Evolutionary conservation across 2,329 filamentous ascomycete genomes (phyloP).

Genomic region (Blumeriella jaapii): DNA sequence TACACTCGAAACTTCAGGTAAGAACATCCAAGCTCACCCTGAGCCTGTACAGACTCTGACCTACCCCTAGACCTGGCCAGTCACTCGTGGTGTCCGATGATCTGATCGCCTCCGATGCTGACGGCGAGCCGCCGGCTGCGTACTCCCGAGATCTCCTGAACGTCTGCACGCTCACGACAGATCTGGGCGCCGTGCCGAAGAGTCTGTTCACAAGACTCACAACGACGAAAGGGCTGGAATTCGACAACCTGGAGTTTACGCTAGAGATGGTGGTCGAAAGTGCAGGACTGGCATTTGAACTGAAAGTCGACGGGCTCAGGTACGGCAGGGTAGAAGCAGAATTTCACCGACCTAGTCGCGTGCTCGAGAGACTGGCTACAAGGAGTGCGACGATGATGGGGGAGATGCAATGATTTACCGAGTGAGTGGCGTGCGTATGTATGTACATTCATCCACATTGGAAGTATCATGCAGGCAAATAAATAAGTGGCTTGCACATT

Average conservation of each 20-base stretch:
- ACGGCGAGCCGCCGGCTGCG: slow-evolving; percentile 44
- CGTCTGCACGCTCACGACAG: slow-evolving; percentile 72
- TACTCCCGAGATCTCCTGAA: slow-evolving; percentile 53
- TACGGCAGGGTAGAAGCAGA: slow-evolving; percentile 71
- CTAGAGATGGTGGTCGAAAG: slow-evolving; percentile 76
- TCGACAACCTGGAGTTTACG: slow-evolving; percentile 72
- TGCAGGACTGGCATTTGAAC: slow-evolving; percentile 63
- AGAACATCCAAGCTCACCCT: not conserved
- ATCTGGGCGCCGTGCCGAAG: slow-evolving; percentile 63
- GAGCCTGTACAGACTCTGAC: slow-evolving; percentile 1
- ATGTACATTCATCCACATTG: too few species aligned
- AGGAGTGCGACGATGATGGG: too few species aligned
- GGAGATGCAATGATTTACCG: too few species aligned
- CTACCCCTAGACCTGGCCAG: slow-evolving; percentile 48
- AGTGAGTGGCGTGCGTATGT: too few species aligned
- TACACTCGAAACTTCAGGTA: slow-evolving; percentile 67
- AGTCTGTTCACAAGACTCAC: slow-evolving; percentile 64
- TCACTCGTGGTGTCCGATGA: slow-evolving; percentile 67
- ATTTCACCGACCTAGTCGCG: slow-evolving; percentile 57
- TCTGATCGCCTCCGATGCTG: slow-evolving; percentile 62
- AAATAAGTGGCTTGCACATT: too few species aligned
- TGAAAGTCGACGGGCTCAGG: slow-evolving; percentile 66
- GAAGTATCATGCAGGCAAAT: too few species aligned
- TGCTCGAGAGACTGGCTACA: too few species aligned
- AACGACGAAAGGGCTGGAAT: slow-evolving; percentile 68